Percentiles rank a stretch among this genome's conserved stretches.
phyloP scores from a whole-genome alignment of 495 filamentous ascomycete species.

The Penicillium waksmanii region DNA sequence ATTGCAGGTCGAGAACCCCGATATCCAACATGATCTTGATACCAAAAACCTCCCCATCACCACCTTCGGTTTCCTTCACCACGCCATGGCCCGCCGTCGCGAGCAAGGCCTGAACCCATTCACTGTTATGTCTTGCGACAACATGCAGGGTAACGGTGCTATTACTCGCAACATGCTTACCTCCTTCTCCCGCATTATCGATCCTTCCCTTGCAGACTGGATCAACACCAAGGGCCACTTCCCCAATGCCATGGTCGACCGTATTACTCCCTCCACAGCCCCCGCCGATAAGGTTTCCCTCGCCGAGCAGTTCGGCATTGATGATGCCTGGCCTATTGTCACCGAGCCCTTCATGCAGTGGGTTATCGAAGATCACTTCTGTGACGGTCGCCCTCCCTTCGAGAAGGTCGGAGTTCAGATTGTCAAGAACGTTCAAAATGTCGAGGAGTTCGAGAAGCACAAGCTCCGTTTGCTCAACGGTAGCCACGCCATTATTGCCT shows the following conservation, averaged over 20 bases:
- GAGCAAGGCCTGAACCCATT: constrained; percentile 48
- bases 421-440: constrained; percentile 47
- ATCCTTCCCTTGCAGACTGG: constrained; percentile 49
- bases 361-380: constrained; percentile 54
- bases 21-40: constrained; percentile 50
- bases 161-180: constrained; percentile 54
- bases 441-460: constrained; percentile 54
- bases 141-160: constrained; percentile 56
- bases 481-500: constrained; percentile 50
- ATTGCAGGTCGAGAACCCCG: constrained; percentile 47
- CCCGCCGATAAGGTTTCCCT: constrained; percentile 41
- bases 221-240: constrained; percentile 46
- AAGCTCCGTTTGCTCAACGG: constrained; percentile 54
- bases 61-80: constrained; percentile 54
- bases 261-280: constrained; percentile 52
- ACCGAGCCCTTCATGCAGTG: constrained; percentile 57
- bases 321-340: constrained; percentile 52
- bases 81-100: constrained; percentile 45
- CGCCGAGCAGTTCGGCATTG: constrained; percentile 42
- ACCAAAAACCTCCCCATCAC: constrained; percentile 45
- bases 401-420: constrained; percentile 52
- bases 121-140: constrained; percentile 55
- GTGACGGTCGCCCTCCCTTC: constrained; percentile 49
- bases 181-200: constrained; percentile 45
- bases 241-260: constrained; percentile 56